A percentile compares a stretch with the other conserved stretches of the same genome.
phyloP scores from a whole-genome alignment of 192 early-diverging fungal genomes.

The Linnemannia schmuckeri region DNA sequence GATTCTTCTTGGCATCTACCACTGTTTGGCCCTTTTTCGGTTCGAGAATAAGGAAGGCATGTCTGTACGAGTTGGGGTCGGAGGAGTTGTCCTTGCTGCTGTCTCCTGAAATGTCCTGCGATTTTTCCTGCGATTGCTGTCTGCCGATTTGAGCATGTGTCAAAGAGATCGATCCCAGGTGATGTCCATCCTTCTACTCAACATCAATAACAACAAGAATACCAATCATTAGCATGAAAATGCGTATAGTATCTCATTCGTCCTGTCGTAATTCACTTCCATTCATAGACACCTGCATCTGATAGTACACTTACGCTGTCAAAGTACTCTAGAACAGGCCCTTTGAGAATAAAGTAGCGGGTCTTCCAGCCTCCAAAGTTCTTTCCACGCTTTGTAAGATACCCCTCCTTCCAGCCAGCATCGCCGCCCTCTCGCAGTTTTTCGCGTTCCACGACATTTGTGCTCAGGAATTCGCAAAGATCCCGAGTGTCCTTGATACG shows the following conservation, averaged over 20 bases:
- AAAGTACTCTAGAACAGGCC: conserved; percentile 82
- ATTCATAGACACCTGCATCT: not conserved
- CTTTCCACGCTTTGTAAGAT: conserved; percentile 93
- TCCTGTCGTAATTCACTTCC: not conserved
- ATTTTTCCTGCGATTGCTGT: conserved; percentile 58
- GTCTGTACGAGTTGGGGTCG: conserved; percentile 79
- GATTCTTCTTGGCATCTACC: conserved; percentile 42
- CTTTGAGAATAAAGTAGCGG: conserved; percentile 84
- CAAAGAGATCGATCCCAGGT: conserved; percentile 81
- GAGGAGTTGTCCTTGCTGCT: conserved; percentile 36
- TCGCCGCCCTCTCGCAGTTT: conserved; percentile 37
- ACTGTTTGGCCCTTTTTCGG: conserved; percentile 74
- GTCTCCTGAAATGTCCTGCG: conserved; percentile 25
- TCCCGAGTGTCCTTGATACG: conserved; percentile 71
- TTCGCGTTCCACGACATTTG: conserved; percentile 71
- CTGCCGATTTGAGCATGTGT: conserved; percentile 79
- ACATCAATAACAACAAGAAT: not conserved
- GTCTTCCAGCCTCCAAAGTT: conserved; percentile 99
- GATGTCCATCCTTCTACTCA: conserved; percentile 75
- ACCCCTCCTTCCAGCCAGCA: conserved; percentile 83
- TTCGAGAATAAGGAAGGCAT: conserved; percentile 92
- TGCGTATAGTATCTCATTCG: conserved; percentile 7
- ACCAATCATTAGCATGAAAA: conserved; percentile 3
- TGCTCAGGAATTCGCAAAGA: conserved; percentile 85
- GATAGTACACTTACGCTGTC: conserved; percentile 71